These are phyloP conservation scores for Cochlearia excelsa DNA, from an alignment of 345 rosid species.

Conservation along the genomic window DNA sequence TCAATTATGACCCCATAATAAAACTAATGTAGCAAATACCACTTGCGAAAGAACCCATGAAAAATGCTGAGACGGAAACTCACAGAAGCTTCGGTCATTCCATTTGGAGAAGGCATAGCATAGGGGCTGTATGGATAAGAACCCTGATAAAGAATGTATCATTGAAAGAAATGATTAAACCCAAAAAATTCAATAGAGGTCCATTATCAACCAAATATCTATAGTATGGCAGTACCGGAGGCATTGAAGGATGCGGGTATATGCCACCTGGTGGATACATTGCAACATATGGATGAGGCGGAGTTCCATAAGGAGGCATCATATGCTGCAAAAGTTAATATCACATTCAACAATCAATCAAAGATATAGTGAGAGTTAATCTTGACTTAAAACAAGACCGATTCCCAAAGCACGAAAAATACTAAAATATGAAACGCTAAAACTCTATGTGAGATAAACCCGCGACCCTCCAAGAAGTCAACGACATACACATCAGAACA, in stretches of 20 bases:
- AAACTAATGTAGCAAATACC: conserved; percentile 10
- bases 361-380: conserved; percentile 7
- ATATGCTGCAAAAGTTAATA: conserved; percentile 61
- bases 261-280: conserved; percentile 99
- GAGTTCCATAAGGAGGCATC: conserved; percentile 97
- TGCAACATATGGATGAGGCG: conserved; percentile 95
- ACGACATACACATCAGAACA: not conserved
- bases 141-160: conserved; percentile 49
- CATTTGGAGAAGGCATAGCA: conserved; percentile 94
- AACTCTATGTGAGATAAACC: conserved; percentile 8
- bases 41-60: conserved; percentile 22
- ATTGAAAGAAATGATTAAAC: conserved; percentile 9
- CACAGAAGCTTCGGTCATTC: conserved; percentile 73
- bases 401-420: conserved; percentile 9
- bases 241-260: conserved; percentile 90
- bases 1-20: conserved; percentile 20
- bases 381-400: conserved; percentile 7
- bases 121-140: conserved; percentile 96
- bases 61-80: conserved; percentile 37
- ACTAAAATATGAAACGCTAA: not conserved
- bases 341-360: conserved; percentile 21
- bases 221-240: conserved; percentile 61
- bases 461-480: not conserved
- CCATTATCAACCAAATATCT: conserved; percentile 15
- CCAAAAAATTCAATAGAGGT: conserved; percentile 12